Evolutionary conservation across 768 basidiomycete genomes (phyloP), one percentile per base, ranked within the genome.

Genomic region (Boletus sp.): DNA sequence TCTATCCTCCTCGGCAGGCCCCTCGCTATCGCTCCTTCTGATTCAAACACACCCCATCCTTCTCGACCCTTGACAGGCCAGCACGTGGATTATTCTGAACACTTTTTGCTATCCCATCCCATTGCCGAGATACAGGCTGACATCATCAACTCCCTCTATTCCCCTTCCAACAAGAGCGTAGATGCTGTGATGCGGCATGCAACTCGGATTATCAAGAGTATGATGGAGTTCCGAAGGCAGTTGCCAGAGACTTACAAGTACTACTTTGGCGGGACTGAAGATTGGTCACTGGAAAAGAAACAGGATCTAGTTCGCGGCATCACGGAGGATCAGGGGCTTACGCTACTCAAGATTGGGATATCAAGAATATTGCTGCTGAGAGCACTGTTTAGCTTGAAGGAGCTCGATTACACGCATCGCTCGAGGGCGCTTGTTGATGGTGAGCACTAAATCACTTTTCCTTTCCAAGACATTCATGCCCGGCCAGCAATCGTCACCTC

Each of bases 1-100:
- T 90, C 91, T 35, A 87, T 94, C 67, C 84, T 92, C 28, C 84
- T 94, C 12, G 92, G 92, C 12, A 86, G 92, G 11, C 92, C 92
- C 1, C 81, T 93, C 20, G 91, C 85, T 7, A 92, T 94, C 45
- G 75, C 88, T 4, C 89, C 91, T 3, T 83, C 83, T n/a, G 91
- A 93, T 65, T 85, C 87, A 30, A 93, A 89, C 68, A 91, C 91
- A 0, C 89, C 90, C 1, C 83, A 78, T 47, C 90, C 91, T 1
- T 74, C 78, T 40, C 83, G 83, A 9, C 58, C 61, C n/a, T 50
- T 67, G 15, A 58, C 67, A 8, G 67, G 66, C 44, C 70, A 71
- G 44, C 63, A 46, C 8, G 50, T 56, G 29, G 84, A 89, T 49
- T 83, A 87, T 61, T 90, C 89, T 3, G 89, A 90, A 64, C 90